phyloP scores from a whole-genome alignment of 495 filamentous ascomycete species.

The Darksidea phi region DNA sequence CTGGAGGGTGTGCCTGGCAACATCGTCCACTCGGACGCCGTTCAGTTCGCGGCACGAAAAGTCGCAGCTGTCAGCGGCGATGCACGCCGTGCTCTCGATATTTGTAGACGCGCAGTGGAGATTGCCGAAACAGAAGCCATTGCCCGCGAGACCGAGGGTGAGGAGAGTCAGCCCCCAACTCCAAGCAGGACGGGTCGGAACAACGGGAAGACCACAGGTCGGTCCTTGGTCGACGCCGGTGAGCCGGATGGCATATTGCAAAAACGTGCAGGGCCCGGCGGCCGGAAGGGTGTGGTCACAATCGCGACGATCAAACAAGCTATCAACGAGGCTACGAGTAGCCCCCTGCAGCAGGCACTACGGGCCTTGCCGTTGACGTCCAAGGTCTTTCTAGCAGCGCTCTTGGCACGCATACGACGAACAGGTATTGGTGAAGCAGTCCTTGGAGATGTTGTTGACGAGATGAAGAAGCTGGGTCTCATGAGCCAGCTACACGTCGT shows the following conservation, averaged over 20 bases:
- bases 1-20: constrained; percentile 82
- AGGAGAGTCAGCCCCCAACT: constrained; percentile 44
- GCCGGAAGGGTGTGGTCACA: constrained; percentile 62
- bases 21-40: constrained; percentile 87
- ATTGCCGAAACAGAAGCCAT: constrained; percentile 73
- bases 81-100: constrained; percentile 87
- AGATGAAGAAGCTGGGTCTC: constrained; percentile 70
- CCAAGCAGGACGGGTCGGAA: constrained; percentile 47
- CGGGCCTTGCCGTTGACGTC: constrained; percentile 74
- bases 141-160: constrained; percentile 35
- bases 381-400: constrained; percentile 80
- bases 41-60: constrained; percentile 95
- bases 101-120: constrained; percentile 93
- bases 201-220: constrained; percentile 11
- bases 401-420: constrained; percentile 73
- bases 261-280: constrained; percentile 24
- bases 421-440: constrained; percentile 84
- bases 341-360: constrained; percentile 84
- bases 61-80: constrained; percentile 96
- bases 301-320: constrained; percentile 91
- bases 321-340: constrained; percentile 91
- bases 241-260: constrained; percentile 21
- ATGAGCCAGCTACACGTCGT: constrained; percentile 54
- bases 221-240: constrained; percentile 15
- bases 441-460: constrained; percentile 87